These are phyloP conservation scores for Ophiostoma tasmaniense DNA, from an alignment of 2,329 filamentous ascomycete genomes.

Conservation along the genomic window DNA sequence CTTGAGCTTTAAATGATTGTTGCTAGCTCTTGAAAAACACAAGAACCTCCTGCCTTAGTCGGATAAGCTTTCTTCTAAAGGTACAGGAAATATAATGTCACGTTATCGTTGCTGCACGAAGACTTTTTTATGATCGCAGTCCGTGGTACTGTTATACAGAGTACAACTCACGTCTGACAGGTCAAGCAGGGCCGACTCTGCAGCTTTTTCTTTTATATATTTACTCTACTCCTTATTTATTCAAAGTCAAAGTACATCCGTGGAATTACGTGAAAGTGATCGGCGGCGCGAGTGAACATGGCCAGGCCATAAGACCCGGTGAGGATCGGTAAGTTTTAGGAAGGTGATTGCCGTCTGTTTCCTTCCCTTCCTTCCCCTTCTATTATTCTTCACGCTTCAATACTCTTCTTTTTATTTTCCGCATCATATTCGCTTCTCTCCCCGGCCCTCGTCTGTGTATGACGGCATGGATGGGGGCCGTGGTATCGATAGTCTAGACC, in stretches of 20 bases:
- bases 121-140: too few relatives aligned
- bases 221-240: too few relatives aligned
- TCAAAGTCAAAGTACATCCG: neutral
- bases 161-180: neutral
- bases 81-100: neutral
- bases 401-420: neutral
- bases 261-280: neutral
- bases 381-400: neutral
- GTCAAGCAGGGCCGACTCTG: too few relatives aligned
- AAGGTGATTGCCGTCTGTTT: neutral
- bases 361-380: neutral
- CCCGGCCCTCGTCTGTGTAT: neutral
- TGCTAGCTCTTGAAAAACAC: neutral
- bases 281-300: neutral
- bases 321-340: conserved; percentile 1
- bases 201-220: too few relatives aligned
- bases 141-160: too few relatives aligned
- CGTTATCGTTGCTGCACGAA: neutral
- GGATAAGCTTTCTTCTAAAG: neutral
- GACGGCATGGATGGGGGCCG: neutral
- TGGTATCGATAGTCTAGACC: neutral
- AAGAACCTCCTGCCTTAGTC: neutral
- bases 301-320: neutral
- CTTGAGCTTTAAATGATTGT: neutral
- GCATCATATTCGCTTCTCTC: neutral